Evolutionary conservation across 2,329 filamentous ascomycete genomes (phyloP).

Genomic region (Ascochyta viciae-villosae): DNA sequence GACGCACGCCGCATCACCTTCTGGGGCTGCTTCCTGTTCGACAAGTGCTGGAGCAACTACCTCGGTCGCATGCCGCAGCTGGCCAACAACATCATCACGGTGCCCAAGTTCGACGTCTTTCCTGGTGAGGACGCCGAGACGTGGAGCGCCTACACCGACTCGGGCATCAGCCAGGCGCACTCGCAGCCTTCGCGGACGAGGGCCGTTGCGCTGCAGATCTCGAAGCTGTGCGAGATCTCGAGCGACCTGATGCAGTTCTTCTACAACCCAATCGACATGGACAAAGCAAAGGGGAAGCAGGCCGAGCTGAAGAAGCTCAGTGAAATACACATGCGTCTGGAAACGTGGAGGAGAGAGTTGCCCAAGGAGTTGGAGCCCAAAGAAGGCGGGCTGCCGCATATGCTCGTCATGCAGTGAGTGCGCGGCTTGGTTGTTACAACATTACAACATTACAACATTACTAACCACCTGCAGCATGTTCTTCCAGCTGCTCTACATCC

Average conservation of each 20-base stretch:
- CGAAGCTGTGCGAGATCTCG: constrained; percentile 88
- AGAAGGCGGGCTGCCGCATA: constrained; percentile 86
- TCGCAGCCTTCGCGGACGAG: constrained; percentile 84
- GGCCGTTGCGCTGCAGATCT: constrained; percentile 74
- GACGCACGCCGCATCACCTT: constrained; percentile 92
- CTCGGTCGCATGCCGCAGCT: constrained; percentile 89
- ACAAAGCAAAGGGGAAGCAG: constrained; percentile 73
- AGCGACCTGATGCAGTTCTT: constrained; percentile 89
- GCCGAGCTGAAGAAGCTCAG: constrained; percentile 90
- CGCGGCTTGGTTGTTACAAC: not conserved
- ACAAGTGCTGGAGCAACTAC: constrained; percentile 99
- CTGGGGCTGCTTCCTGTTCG: constrained; percentile 98
- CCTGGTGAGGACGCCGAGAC: constrained; percentile 83
- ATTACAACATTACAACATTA: constrained; percentile 6
- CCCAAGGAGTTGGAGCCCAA: constrained; percentile 87
- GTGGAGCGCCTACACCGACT: constrained; percentile 90
- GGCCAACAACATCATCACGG: constrained; percentile 78
- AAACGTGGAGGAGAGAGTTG: constrained; percentile 85
- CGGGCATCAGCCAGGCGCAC: constrained; percentile 73
- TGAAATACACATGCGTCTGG: constrained; percentile 86
- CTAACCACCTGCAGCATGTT: constrained; percentile 76
- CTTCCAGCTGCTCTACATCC: constrained; percentile 93
- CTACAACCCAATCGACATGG: constrained; percentile 77
- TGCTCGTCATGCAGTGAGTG: constrained; percentile 85
- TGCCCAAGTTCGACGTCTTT: constrained; percentile 89